Evolutionary conservation across 768 basidiomycete species (phyloP), one percentile per base, ranked within the genome.

Genomic region (Leccinellum albellum): DNA sequence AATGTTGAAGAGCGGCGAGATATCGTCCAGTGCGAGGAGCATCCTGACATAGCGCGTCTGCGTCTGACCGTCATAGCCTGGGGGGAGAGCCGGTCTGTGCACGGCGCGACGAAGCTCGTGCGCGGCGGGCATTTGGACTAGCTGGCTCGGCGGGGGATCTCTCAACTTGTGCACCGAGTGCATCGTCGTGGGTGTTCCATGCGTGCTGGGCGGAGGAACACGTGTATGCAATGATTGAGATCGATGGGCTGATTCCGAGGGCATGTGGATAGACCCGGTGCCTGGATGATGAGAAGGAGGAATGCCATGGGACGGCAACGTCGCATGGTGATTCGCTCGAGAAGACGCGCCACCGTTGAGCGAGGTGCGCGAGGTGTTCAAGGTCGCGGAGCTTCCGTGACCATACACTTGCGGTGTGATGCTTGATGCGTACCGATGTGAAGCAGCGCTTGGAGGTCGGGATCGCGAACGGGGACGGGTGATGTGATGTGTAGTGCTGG

Each of bases 21-120:
- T 85, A 35, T 72, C 75, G 61, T 85, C 84, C 21, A 85, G 68
- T 5, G 82, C 84, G 32, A 86, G 77, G 24, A 86, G 74, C 84
- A 86, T 86, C 52, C 78, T 79, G 60, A 84, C 76, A 61, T 86
- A 86, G 31, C 76, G 77, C 3, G 84, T 82, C 56, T 79, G 59
- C 26, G 24, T 51, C 53, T 59, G 59, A 8, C 62, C 59, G 21
- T 68, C 63, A 47, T 61, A 59, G 32, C 61, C 63, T n/a, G 59
- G 40, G 3, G 69, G 71, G 6, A 70, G 14, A 1, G 61, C 50
- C 8, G 61, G 71, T 13, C 69, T 61, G 9, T 64, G 66, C 0
- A 61, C 51, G n/a, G 26, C 55, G 24, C 59, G 67, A 47, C 14
- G 55, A 44, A 72, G n/a, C 23, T 62, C 60, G 29, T 53, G 35